A percentile compares a stretch with the other conserved stretches of the same genome.
Conservation (phyloP, 371 early-diverging fungal species). For the Syncephalastrum monosporum region DNA sequence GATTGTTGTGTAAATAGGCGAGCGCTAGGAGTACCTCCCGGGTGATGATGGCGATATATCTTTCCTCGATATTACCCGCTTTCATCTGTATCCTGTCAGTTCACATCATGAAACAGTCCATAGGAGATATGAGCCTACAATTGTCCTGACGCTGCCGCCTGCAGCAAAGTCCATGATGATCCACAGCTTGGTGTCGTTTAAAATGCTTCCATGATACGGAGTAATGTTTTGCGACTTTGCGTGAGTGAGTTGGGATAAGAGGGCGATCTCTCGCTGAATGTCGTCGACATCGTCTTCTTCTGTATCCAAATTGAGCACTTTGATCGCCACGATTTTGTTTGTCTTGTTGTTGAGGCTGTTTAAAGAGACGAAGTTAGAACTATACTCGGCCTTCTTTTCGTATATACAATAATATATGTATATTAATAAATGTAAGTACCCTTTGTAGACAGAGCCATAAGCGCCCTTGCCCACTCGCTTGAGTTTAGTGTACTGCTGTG, state of each 20-base stretch:
- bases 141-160: constrained; percentile 86
- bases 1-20: constrained; percentile 89
- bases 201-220: constrained; percentile 88
- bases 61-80: constrained; percentile 86
- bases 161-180: constrained; percentile 98
- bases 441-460: constrained; percentile 57
- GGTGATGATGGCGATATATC: constrained; percentile 82
- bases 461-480: constrained; percentile 54
- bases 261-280: constrained; percentile 90
- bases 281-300: constrained; percentile 96
- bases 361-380: neutral
- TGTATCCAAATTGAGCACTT: constrained; percentile 94
- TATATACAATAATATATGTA: constrained; percentile 47
- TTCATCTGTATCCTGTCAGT: constrained; percentile 57
- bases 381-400: constrained; percentile 30
- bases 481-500: constrained; percentile 42
- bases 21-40: constrained; percentile 87
- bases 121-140: constrained; percentile 54
- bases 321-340: constrained; percentile 85
- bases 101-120: constrained; percentile 1
- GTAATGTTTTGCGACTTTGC: constrained; percentile 90
- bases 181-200: constrained; percentile 94
- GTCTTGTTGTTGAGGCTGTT: constrained; percentile 68
- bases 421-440: constrained; percentile 44
- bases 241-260: constrained; percentile 80